Percentiles rank a stretch among this genome's conserved stretches.
Evolutionary conservation across 768 basidiomycete genomes (phyloP).

Genomic region (Russula sp.): DNA sequence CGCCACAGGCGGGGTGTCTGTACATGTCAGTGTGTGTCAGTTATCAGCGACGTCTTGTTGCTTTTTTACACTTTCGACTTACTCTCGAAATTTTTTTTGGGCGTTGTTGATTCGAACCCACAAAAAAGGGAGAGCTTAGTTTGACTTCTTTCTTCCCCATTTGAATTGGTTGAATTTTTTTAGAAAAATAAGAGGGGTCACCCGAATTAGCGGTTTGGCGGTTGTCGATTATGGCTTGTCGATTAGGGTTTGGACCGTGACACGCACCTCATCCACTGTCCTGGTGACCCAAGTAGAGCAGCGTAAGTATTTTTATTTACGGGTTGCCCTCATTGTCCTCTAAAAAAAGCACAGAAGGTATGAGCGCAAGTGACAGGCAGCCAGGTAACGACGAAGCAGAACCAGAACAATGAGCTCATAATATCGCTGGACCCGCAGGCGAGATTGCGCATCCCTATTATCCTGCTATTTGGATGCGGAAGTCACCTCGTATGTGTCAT

Average conservation of each 20-base stretch:
- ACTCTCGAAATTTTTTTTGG: background rate
- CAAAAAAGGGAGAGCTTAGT: background rate
- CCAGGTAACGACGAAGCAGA: slow-evolving; percentile 8
- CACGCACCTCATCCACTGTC: no score
- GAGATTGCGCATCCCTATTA: background rate
- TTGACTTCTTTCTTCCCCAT: slow-evolving; percentile 11
- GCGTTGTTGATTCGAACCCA: background rate
- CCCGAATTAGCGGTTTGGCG: no score
- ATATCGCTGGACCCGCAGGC: background rate
- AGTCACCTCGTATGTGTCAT: background rate
- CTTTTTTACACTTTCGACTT: background rate
- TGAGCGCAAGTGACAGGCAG: slow-evolving; percentile 9
- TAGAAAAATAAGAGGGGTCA: background rate
- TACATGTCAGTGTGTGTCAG: slow-evolving; percentile 2
- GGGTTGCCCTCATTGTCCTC: background rate
- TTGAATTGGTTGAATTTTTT: slow-evolving; percentile 3
- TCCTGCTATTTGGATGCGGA: background rate
- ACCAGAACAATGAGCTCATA: background rate
- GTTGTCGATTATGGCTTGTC: background rate
- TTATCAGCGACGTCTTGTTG: background rate
- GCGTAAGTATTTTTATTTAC: background rate
- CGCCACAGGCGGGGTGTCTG: no score
- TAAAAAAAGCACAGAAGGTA: background rate
- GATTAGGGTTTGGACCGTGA: slow-evolving; percentile 1
- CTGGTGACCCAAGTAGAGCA: background rate